These are phyloP conservation scores for Lippia alba DNA, from an alignment of 305 asterid genomes.

Conservation along the genomic window DNA sequence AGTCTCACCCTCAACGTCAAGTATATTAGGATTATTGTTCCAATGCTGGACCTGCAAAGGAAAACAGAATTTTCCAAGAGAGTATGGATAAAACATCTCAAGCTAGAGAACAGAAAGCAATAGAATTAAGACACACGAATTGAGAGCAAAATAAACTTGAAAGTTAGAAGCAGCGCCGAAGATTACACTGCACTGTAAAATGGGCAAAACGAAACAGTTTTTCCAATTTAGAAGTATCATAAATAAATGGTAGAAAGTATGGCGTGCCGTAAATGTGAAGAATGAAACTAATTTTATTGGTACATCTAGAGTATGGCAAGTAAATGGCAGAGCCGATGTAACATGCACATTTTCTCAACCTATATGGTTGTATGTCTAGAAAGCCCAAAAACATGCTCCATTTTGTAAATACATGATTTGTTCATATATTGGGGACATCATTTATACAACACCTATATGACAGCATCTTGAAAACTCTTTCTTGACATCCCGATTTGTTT, in stretches of 20 bases:
- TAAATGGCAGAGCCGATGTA: too few relatives aligned
- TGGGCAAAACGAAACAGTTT: too few relatives aligned
- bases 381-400: not conserved
- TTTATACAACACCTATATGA: not conserved
- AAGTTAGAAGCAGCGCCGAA: not conserved
- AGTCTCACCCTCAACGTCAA: slow-evolving; percentile 61
- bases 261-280: too few relatives aligned
- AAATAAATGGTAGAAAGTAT: too few relatives aligned
- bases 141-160: not conserved
- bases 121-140: not conserved
- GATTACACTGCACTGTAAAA: too few relatives aligned
- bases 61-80: slow-evolving; percentile 9
- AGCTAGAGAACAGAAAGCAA: slow-evolving; percentile 1
- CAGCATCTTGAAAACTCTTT: not conserved
- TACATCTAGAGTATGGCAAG: too few relatives aligned
- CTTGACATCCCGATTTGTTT: not conserved
- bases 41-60: slow-evolving; percentile 57
- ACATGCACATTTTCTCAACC: not conserved
- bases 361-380: not conserved
- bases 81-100: slow-evolving; percentile 7
- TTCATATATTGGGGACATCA: not conserved
- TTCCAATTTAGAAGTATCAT: not conserved
- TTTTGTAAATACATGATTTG: too few relatives aligned
- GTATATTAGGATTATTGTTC: slow-evolving; percentile 58
- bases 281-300: too few relatives aligned